Evolutionary conservation across 2,329 filamentous ascomycete species (phyloP), one percentile per base, ranked within the genome.

Genomic region (Sordariomycetes sp.): DNA sequence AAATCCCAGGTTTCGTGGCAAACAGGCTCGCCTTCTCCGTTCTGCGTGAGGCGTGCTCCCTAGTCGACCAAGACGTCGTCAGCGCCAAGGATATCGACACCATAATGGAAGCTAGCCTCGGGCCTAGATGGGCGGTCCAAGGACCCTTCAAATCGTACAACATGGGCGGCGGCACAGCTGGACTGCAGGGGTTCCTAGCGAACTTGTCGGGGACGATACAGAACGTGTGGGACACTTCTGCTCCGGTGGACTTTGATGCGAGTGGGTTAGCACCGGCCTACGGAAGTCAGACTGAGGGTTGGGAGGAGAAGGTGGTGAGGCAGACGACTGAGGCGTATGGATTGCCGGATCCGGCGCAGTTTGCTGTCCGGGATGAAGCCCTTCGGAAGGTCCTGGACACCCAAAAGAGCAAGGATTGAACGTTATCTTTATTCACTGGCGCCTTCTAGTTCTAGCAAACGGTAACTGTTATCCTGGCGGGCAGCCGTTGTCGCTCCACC

Each of bases 21-120:
- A 58, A 58, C 57, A 55, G 57, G 2, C 57, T 58, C 4, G 53
- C 57, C 15, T 58, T 56, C 20, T 34, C 54, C 1, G n/a, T 58
- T 3, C 32, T 58, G 12, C 34, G 53, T 6, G 57, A 58, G 54
- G 57, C 57, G 3, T 15, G 20, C 32, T 24, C 52, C 48, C 32
- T 58, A 13, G 57, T 58, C 20, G 48, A 42, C 10, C 36, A 39
- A 17, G 36, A 39, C 17, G 36, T 39, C 12, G 36, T 39, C 36
- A 39, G 36, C 10, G 36, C 36, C 36, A 13, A 39, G 10, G 36
- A 39, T 39, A 10, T 39, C 17, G 36, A 39, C 36, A 17, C 17
- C 12, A 39, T 39, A 39, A 39, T 39, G 36, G 36, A 39, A 17
- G 36, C 36, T 3, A 39, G 36, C 17, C 36, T 39, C 17, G 36